Evolutionary conservation across 2,329 filamentous ascomycete species (phyloP).

Genomic region (Claviceps pazoutovae): DNA sequence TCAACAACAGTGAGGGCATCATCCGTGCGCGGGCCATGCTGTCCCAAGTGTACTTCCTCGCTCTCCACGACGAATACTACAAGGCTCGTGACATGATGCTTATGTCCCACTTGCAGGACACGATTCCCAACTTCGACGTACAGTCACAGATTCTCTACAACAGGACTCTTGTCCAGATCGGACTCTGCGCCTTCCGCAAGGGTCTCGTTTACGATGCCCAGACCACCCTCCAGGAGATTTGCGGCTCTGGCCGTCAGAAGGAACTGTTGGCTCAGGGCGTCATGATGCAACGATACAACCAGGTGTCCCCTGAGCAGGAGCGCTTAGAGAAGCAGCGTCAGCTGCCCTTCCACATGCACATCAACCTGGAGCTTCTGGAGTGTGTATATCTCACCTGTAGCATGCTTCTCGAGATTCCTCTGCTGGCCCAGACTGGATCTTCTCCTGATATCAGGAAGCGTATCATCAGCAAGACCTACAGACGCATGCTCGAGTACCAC

Average conservation of each 20-base stretch:
- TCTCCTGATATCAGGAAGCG: slow-evolving; percentile 95
- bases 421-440: slow-evolving; percentile 91
- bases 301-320: slow-evolving; percentile 95
- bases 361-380: slow-evolving; percentile 95
- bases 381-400: slow-evolving; percentile 98
- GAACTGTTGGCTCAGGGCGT: slow-evolving; percentile 95
- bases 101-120: slow-evolving; percentile 98
- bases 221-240: slow-evolving; percentile 95
- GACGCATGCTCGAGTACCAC: slow-evolving; percentile 97
- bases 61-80: slow-evolving; percentile 96
- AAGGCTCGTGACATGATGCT: slow-evolving; percentile 97
- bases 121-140: slow-evolving; percentile 90
- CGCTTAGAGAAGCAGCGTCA: slow-evolving; percentile 93
- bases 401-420: slow-evolving; percentile 96
- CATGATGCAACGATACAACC: slow-evolving; percentile 92
- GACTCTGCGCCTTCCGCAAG: slow-evolving; percentile 93
- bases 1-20: slow-evolving; percentile 87
- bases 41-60: slow-evolving; percentile 96
- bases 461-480: slow-evolving; percentile 98
- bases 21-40: slow-evolving; percentile 94
- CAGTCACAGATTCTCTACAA: slow-evolving; percentile 98
- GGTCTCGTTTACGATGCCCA: slow-evolving; percentile 96
- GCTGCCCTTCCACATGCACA: slow-evolving; percentile 99
- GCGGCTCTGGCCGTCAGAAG: slow-evolving; percentile 93
- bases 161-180: slow-evolving; percentile 91